Conservation (phyloP, 2,329 filamentous ascomycete genomes). For the Trichoderma sp. region DNA sequence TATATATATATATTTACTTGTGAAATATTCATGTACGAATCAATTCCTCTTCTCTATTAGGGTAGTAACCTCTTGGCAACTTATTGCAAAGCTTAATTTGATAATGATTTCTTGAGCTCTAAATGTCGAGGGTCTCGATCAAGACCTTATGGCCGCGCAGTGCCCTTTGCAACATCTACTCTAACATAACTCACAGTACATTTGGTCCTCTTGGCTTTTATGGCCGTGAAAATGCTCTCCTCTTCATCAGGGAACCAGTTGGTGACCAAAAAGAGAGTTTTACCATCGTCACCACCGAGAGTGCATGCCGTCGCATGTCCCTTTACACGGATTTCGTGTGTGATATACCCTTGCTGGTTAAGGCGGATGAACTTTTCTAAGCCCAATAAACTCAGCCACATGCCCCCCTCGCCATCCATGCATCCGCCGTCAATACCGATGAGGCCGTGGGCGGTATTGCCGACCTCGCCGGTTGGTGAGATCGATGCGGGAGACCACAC, state of each 20-base stretch:
- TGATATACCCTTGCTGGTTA: neutral
- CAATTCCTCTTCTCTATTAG: too few relatives aligned
- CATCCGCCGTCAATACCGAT: conserved; percentile 11
- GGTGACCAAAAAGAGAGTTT: neutral
- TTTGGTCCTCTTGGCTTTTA: neutral
- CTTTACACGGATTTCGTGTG: neutral
- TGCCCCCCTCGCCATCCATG: conserved; percentile 11
- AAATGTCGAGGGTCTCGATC: too few relatives aligned
- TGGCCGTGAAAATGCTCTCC: neutral
- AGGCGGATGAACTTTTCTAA: neutral
- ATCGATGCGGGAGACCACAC: conserved; percentile 3
- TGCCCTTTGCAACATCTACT: neutral
- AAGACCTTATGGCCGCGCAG: neutral
- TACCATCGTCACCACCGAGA: neutral
- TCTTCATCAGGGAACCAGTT: neutral
- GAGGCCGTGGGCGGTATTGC: conserved; percentile 5
- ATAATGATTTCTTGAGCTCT: too few relatives aligned
- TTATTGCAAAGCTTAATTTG: too few relatives aligned
- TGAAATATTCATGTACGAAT: too few relatives aligned
- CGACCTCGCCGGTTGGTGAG: conserved; percentile 7
- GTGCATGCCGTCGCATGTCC: neutral
- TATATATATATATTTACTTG: too few relatives aligned
- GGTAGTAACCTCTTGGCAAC: too few relatives aligned
- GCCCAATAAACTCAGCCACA: neutral
- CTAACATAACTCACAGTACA: neutral